Percentiles rank a stretch among this genome's conserved stretches.
Conservation (phyloP, 2,329 filamentous ascomycete species). For the Ophiocordyceps camponoti-rufipedis region DNA sequence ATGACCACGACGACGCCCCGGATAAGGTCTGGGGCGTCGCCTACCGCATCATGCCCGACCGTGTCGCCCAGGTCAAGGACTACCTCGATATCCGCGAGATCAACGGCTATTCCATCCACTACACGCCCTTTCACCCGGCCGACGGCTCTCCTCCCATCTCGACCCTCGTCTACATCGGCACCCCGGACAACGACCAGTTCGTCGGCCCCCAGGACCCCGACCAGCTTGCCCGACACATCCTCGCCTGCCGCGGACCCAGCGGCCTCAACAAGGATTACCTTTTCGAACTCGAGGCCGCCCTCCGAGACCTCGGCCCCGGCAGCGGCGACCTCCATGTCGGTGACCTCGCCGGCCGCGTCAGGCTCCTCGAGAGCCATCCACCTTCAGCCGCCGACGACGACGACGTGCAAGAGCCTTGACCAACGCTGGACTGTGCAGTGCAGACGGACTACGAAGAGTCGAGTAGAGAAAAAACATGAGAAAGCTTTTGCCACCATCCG, state of each 20-base stretch:
- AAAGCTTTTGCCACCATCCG: slow-evolving; percentile 2
- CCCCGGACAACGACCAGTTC: slow-evolving; percentile 86
- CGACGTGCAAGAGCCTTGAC: slow-evolving; percentile 10
- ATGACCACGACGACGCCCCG: slow-evolving; percentile 41
- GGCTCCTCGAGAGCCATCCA: slow-evolving; percentile 27
- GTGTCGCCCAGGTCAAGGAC: slow-evolving; percentile 63
- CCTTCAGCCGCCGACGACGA: slow-evolving; percentile 8
- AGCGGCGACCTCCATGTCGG: slow-evolving; percentile 72
- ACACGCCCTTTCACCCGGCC: slow-evolving; percentile 57
- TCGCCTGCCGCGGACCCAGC: slow-evolving; percentile 59
- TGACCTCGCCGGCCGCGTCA: slow-evolving; percentile 59
- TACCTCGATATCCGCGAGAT: slow-evolving; percentile 96
- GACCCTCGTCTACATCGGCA: slow-evolving; percentile 79
- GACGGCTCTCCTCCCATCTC: slow-evolving; percentile 22
- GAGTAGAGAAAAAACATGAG: background rate
- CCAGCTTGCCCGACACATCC: slow-evolving; percentile 63
- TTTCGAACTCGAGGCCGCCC: slow-evolving; percentile 56
- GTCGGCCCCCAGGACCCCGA: slow-evolving; percentile 67
- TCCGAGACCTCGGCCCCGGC: slow-evolving; percentile 53
- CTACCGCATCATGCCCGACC: slow-evolving; percentile 58
- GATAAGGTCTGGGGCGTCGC: slow-evolving; percentile 78
- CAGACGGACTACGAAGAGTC: background rate
- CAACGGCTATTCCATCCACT: slow-evolving; percentile 90
- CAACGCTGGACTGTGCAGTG: background rate
- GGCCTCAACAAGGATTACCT: slow-evolving; percentile 85